Base-by-base conservation (phyloP, 768 basidiomycete species). In the Sarcodon sp. region DNA sequence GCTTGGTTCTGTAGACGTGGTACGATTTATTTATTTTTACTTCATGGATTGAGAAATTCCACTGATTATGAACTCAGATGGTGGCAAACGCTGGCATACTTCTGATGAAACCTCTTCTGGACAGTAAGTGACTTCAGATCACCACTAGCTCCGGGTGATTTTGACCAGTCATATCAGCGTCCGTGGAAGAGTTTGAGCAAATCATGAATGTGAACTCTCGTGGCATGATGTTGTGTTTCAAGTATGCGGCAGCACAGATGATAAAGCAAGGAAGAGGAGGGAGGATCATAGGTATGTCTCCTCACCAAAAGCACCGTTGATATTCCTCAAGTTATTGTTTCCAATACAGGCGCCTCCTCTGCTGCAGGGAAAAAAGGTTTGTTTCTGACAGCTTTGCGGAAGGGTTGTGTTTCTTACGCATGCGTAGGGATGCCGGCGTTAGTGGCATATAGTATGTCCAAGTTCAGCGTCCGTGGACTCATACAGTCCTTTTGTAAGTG, bases 1-100 rank as follows among this genome's bases (percentile, higher is more conserved):
- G 2, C 57, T 75, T 5, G 75, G 73, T 1, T 54, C 66, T 1
- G 49, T 78, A 9, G 70, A 76, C 51, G 70, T 73, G 12, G 76
- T 76, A 45, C 48, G 73, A 54, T 7, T 34, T 15, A 8, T 1
- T 31, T 10, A 39, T 3, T 12, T 35, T 5, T 18, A 7, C 11
- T 9, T 35, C 27, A 34, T 11, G n/a, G 15, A n/a, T 38, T 32
- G 39, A 8, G n/a, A 43, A 12, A 7, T 16, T 34, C 51, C 10
- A 31, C n/a, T 12, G 33, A 16, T 12, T 11, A 27, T 12, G 8
- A 5, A 35, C 5, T 27, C 45, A 61, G 59, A 59, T 61, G 54
- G 49, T 61, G 1, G 59, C 59, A 15, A 61, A 61, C 43, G 59
- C 59, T 5, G 59, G 53, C 0, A 49, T 58, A 47, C 55, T 50